Conservation (phyloP, 2,329 filamentous ascomycete genomes). For the Juglanconis oblonga region DNA sequence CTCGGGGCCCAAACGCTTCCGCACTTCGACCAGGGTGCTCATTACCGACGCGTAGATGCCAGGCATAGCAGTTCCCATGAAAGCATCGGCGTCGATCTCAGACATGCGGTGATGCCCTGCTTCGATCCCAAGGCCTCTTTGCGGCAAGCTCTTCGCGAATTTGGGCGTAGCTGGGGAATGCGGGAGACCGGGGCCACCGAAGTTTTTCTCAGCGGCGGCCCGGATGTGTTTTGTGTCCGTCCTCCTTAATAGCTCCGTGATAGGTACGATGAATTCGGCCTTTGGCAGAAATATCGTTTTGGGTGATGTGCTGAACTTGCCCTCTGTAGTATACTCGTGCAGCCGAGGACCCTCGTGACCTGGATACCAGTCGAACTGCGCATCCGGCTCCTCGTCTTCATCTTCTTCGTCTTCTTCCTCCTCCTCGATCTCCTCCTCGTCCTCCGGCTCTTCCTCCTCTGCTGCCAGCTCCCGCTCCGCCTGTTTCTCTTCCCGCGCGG, state of each 20-base stretch:
- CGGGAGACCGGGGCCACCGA: conserved; percentile 75
- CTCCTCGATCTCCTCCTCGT: conserved; percentile 34
- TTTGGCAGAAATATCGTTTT: conserved; percentile 73
- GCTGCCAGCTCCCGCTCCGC: neutral
- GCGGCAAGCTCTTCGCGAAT: conserved; percentile 52
- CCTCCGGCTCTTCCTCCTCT: conserved; percentile 28
- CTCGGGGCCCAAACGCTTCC: conserved; percentile 66
- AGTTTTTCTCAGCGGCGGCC: conserved; percentile 67
- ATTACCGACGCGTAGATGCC: conserved; percentile 67
- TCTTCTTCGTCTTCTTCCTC: conserved; percentile 35
- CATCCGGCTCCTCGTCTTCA: conserved; percentile 30
- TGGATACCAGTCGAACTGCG: conserved; percentile 22
- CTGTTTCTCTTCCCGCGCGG: conserved; percentile 28
- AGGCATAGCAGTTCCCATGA: conserved; percentile 66
- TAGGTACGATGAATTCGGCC: conserved; percentile 65
- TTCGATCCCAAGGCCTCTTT: conserved; percentile 63
- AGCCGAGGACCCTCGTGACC: conserved; percentile 45
- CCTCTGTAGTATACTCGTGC: conserved; percentile 71
- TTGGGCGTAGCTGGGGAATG: conserved; percentile 70
- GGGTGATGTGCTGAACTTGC: conserved; percentile 72
- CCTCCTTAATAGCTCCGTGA: conserved; percentile 64
- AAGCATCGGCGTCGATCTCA: conserved; percentile 73
- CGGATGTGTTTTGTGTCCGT: conserved; percentile 72
- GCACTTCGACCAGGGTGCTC: conserved; percentile 68
- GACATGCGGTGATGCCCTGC: conserved; percentile 65